A percentile compares a stretch with the other conserved stretches of the same genome.
Conservation (phyloP, 768 basidiomycete genomes). For the Myochromella boudieri region DNA sequence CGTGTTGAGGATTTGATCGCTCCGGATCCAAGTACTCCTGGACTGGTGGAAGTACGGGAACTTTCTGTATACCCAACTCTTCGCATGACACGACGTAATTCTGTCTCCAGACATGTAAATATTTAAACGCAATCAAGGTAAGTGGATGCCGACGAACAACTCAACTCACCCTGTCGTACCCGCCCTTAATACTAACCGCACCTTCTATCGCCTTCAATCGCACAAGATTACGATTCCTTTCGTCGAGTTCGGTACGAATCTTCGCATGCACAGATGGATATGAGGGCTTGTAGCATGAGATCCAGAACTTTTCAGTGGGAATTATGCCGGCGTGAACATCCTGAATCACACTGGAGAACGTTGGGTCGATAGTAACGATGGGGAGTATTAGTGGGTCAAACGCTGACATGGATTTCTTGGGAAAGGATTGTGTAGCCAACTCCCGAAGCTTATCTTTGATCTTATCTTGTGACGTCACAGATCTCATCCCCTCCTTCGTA, state of each 20-base stretch:
- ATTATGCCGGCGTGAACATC: conserved; percentile 63
- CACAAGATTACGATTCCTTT: conserved; percentile 50
- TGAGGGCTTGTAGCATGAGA: conserved; percentile 65
- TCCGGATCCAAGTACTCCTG: conserved; percentile 51
- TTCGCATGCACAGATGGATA: conserved; percentile 65
- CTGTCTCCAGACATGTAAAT: conserved; percentile 17
- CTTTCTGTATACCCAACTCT: conserved; percentile 44
- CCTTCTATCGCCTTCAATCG: conserved; percentile 47
- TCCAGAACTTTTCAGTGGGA: conserved; percentile 65
- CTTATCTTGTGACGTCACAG: too few relatives aligned
- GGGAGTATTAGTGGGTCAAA: conserved; percentile 35
- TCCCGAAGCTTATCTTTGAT: too few relatives aligned
- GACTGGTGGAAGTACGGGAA: conserved; percentile 47
- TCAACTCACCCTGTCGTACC: conserved; percentile 30
- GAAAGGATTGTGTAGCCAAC: too few relatives aligned
- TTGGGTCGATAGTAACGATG: conserved; percentile 58
- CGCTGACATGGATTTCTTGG: too few relatives aligned
- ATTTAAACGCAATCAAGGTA: background rate
- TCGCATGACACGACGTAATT: conserved; percentile 47
- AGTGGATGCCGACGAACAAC: too few relatives aligned
- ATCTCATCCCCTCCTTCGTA: too few relatives aligned
- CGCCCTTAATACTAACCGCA: conserved; percentile 38
- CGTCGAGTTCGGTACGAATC: conserved; percentile 52
- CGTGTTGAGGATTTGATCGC: conserved; percentile 40
- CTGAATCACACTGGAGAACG: conserved; percentile 55